Evolutionary conservation across 805 yeast species (phyloP).

Genomic region (Brettanomyces sp.): DNA sequence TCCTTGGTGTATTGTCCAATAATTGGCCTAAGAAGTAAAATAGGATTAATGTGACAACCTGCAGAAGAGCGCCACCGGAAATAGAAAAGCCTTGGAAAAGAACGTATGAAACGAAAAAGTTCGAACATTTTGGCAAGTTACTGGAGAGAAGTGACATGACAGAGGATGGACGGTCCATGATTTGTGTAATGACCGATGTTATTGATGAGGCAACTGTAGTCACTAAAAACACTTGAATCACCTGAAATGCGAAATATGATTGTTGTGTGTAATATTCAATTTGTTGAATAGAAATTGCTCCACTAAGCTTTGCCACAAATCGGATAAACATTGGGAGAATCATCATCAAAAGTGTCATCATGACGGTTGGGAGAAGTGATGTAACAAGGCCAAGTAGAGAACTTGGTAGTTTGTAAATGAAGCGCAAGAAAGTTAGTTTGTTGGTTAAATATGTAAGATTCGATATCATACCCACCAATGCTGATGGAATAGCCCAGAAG

Average conservation of each 20-base stretch:
- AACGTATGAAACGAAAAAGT: conserved; percentile 61
- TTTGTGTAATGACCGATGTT: conserved; percentile 54
- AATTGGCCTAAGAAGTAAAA: conserved; percentile 49
- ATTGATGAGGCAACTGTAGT: conserved; percentile 68
- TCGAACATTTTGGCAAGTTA: conserved; percentile 66
- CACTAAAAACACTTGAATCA: conserved; percentile 62
- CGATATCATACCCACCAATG: conserved; percentile 68
- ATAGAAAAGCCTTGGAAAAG: conserved; percentile 60
- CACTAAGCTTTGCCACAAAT: conserved; percentile 50
- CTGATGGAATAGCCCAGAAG: conserved; percentile 72
- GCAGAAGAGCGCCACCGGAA: conserved; percentile 57
- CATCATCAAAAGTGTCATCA: conserved; percentile 57
- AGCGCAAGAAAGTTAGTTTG: conserved; percentile 43
- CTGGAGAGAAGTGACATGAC: conserved; percentile 53
- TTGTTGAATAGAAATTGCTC: conserved; percentile 46
- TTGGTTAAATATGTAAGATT: conserved; percentile 56
- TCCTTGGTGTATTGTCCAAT: conserved; percentile 58
- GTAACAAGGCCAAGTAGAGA: conserved; percentile 54
- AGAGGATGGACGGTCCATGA: conserved; percentile 46
- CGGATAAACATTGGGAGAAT: conserved; percentile 58
- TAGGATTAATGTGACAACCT: conserved; percentile 47
- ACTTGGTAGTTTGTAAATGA: conserved; percentile 47
- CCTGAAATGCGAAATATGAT: conserved; percentile 60
- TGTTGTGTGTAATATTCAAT: conserved; percentile 60
- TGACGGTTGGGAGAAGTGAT: conserved; percentile 58